A percentile compares a stretch with the other conserved stretches of the same genome.
These are phyloP conservation scores for Rhododendron griersonianum DNA, from an alignment of 148 eudicot genomes.

Conservation along the genomic window DNA sequence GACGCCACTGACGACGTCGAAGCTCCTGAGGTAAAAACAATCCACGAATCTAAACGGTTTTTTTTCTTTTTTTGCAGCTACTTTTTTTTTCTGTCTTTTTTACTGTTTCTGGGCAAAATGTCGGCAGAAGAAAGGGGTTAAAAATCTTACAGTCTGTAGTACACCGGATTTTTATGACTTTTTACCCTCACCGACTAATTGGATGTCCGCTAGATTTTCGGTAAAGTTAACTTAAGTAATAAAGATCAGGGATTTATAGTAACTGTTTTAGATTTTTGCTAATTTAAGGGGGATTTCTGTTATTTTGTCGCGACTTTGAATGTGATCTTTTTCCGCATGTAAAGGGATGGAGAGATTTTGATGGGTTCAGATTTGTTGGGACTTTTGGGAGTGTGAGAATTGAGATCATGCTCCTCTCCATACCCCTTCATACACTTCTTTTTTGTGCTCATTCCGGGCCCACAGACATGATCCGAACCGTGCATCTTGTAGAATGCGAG, in stretches of 20 bases:
- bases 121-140: slow-evolving; percentile 5
- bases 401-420: background rate
- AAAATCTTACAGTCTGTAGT: background rate
- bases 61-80: too few species aligned
- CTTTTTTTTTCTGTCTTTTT: background rate
- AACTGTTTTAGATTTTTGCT: background rate
- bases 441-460: background rate
- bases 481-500: background rate
- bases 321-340: background rate
- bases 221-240: background rate
- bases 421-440: background rate
- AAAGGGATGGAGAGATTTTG: background rate
- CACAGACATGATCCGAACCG: background rate
- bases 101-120: background rate
- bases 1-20: slow-evolving; percentile 39
- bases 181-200: background rate
- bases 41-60: background rate
- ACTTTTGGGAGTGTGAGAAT: background rate
- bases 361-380: background rate
- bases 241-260: background rate
- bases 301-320: background rate
- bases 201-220: background rate
- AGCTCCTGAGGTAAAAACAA: slow-evolving; percentile 44
- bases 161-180: background rate
- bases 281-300: background rate